Percentiles rank a stretch among this genome's conserved stretches.
Evolutionary conservation across 208 protist species (phyloP).

Genomic region (Acanthamoeba lenticulata): DNA sequence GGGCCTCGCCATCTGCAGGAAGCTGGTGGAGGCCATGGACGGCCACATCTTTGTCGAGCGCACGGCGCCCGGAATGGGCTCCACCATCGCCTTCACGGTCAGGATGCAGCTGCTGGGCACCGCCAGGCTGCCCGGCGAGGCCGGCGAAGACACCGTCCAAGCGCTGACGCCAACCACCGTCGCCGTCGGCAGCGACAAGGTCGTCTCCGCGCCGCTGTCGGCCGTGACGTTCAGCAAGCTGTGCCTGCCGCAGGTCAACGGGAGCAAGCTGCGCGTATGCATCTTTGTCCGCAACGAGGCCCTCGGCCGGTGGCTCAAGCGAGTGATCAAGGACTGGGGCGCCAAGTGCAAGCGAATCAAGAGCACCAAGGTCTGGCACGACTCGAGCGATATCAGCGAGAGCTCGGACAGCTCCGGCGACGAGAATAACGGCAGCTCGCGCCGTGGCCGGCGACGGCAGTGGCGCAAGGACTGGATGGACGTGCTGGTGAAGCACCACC

Average conservation of each 20-base stretch:
- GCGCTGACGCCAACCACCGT: too few relatives aligned
- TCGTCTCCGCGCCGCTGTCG: neutral
- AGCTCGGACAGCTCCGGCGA: neutral
- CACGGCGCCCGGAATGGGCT: neutral
- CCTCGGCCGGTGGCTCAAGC: neutral
- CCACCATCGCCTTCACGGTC: neutral
- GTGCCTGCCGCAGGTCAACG: neutral
- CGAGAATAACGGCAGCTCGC: neutral
- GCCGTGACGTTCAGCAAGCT: neutral
- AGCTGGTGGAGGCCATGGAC: slow-evolving; percentile 44
- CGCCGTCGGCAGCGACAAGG: neutral
- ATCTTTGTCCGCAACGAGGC: neutral
- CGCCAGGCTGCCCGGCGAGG: neutral
- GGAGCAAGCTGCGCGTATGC: neutral
- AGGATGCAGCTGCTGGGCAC: neutral
- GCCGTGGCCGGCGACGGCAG: neutral
- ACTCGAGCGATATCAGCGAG: neutral
- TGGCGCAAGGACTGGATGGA: neutral
- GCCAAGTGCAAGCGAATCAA: slow-evolving; percentile 22
- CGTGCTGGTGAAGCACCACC: neutral
- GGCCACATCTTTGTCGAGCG: slow-evolving; percentile 22
- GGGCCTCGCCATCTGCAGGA: neutral
- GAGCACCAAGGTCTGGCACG: neutral
- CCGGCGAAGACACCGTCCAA: neutral
- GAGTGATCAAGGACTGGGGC: neutral